phyloP scores from a whole-genome alignment of 768 basidiomycete genomes.

The Phanerochaete carnosa region DNA sequence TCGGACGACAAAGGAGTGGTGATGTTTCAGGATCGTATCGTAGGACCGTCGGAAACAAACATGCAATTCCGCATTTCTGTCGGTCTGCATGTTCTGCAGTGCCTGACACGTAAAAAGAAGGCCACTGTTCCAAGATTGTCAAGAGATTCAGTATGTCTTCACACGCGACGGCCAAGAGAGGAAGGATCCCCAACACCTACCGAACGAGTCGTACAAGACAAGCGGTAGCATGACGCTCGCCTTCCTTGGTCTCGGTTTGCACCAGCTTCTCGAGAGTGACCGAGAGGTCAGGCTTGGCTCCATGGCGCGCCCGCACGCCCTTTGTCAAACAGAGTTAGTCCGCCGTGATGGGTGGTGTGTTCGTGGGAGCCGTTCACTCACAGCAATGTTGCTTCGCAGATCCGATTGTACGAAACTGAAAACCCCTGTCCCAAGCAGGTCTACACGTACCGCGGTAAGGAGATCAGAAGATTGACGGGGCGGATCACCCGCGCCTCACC shows the following conservation, averaged over 20 bases:
- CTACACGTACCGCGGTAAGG: slow-evolving; percentile 30
- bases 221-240: slow-evolving; percentile 47
- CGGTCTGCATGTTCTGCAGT: slow-evolving; percentile 59
- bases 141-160: slow-evolving; percentile 9
- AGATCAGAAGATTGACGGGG: background rate
- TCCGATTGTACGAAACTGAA: slow-evolving; percentile 76
- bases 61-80: slow-evolving; percentile 51
- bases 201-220: slow-evolving; percentile 66
- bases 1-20: slow-evolving; percentile 66
- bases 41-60: slow-evolving; percentile 71
- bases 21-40: slow-evolving; percentile 61
- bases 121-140: slow-evolving; percentile 41
- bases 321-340: slow-evolving; percentile 23
- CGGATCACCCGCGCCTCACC: slow-evolving; percentile 36
- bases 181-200: slow-evolving; percentile 34
- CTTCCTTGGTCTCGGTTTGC: slow-evolving; percentile 41
- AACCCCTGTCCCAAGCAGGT: slow-evolving; percentile 63
- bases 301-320: slow-evolving; percentile 64
- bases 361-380: slow-evolving; percentile 29
- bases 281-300: slow-evolving; percentile 39
- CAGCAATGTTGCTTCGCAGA: slow-evolving; percentile 63
- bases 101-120: slow-evolving; percentile 67
- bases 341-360: background rate
- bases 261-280: slow-evolving; percentile 62
- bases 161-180: slow-evolving; percentile 9